phyloP scores from a whole-genome alignment of 495 filamentous ascomycete genomes.

The Geoglossum glabrum region DNA sequence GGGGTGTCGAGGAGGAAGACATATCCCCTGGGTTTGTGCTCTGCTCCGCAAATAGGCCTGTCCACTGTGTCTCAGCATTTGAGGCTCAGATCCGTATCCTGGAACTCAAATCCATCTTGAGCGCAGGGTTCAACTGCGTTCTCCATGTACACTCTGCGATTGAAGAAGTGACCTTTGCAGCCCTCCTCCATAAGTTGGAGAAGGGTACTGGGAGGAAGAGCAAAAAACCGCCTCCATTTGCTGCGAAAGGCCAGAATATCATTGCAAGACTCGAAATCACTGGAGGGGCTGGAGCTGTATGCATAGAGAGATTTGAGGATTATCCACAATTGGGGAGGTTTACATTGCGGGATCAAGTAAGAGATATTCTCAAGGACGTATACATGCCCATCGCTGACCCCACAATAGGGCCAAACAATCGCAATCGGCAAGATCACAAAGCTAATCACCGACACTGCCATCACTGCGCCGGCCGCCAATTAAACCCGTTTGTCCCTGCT shows the following conservation, averaged over 20 bases:
- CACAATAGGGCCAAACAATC: slow-evolving; percentile 68
- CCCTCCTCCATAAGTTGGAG: slow-evolving; percentile 82
- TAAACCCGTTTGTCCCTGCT: background rate
- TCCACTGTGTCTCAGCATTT: slow-evolving; percentile 75
- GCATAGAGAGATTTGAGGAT: slow-evolving; percentile 83
- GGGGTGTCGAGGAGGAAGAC: slow-evolving; percentile 93
- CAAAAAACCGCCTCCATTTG: slow-evolving; percentile 81
- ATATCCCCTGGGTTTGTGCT: slow-evolving; percentile 93
- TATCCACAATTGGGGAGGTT: slow-evolving; percentile 89
- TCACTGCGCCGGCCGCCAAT: background rate
- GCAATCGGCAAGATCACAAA: slow-evolving; percentile 94
- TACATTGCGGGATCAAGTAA: slow-evolving; percentile 82
- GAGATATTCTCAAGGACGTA: slow-evolving; percentile 6
- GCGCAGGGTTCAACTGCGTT: slow-evolving; percentile 76
- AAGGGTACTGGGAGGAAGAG: slow-evolving; percentile 89
- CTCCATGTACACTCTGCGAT: slow-evolving; percentile 82
- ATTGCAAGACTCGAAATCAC: slow-evolving; percentile 80
- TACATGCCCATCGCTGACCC: slow-evolving; percentile 11
- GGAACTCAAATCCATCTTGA: slow-evolving; percentile 88
- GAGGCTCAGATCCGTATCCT: slow-evolving; percentile 92
- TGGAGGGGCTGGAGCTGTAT: slow-evolving; percentile 66
- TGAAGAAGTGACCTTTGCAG: slow-evolving; percentile 79
- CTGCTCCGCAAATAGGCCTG: slow-evolving; percentile 75
- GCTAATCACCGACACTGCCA: slow-evolving; percentile 29
- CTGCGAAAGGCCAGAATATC: slow-evolving; percentile 77